phyloP scores from a whole-genome alignment of 306 rosid genomes.

The Morella rubra region DNA sequence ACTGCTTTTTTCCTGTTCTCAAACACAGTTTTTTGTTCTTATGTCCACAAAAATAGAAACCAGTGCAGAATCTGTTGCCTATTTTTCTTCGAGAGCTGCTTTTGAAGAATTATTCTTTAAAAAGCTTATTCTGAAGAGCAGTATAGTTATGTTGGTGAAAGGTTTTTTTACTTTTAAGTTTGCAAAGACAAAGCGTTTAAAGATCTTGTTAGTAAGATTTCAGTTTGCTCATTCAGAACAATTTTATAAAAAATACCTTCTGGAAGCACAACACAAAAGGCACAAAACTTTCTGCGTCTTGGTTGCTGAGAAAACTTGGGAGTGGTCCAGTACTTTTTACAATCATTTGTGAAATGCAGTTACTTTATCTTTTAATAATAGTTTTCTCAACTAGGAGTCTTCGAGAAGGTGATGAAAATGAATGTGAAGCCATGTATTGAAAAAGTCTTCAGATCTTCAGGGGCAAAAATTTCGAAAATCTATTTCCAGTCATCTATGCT shows the following conservation, averaged over 20 bases:
- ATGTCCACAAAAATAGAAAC: not conserved
- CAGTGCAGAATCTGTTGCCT: not conserved
- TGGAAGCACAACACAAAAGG: not conserved
- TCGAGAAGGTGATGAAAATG: no score
- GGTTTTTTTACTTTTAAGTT: no score
- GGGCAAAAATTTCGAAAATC: no score
- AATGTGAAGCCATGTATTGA: no score
- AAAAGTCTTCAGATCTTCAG: no score
- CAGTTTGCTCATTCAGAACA: not conserved
- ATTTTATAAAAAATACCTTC: not conserved
- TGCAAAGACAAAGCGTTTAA: not conserved
- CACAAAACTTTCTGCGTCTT: not conserved
- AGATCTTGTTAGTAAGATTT: not conserved
- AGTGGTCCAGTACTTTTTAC: not conserved
- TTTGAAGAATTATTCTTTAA: not conserved
- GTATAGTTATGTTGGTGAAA: not conserved
- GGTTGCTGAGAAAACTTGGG: not conserved
- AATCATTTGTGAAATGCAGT: not conserved
- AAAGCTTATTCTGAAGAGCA: not conserved
- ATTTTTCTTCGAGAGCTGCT: not conserved
- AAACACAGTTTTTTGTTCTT: not conserved
- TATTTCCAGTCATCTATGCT: no score
- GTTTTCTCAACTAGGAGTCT: no score
- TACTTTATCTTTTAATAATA: not conserved
- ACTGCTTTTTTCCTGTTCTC: no score